Percentiles rank a stretch among this genome's conserved stretches.
phyloP scores from a whole-genome alignment of 441 rosid genomes.

The Adansonia gregorii region DNA sequence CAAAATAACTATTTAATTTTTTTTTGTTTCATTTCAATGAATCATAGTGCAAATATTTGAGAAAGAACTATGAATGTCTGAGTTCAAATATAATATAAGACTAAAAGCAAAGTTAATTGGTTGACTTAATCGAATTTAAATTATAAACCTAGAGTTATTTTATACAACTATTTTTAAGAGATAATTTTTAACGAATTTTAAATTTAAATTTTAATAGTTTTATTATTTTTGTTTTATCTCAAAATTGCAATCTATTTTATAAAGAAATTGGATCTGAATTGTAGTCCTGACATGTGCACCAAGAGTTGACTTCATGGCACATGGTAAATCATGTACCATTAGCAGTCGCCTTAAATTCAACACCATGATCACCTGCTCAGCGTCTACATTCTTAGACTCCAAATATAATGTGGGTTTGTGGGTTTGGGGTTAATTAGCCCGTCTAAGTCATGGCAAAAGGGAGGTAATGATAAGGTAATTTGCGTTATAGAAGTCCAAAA shows the following conservation, averaged over 20 bases:
- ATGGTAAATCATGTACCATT: not conserved
- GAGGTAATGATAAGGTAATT: conserved; percentile 22
- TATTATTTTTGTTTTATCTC: not conserved
- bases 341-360: not conserved
- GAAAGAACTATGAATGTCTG: not conserved
- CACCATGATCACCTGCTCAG: not conserved
- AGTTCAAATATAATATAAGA: not conserved
- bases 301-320: not conserved
- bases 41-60: too few species aligned
- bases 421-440: conserved; percentile 18
- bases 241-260: not conserved
- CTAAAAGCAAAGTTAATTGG: not conserved
- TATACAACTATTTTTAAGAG: too few species aligned
- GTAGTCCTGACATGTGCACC: not conserved
- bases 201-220: too few species aligned
- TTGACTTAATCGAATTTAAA: not conserved
- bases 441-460: conserved; percentile 25
- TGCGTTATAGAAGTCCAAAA: conserved; percentile 9
- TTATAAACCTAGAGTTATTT: not conserved
- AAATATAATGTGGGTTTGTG: not conserved
- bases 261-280: not conserved
- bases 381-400: not conserved
- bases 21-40: too few species aligned
- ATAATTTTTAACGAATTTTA: too few species aligned
- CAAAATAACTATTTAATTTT: too few species aligned